These are phyloP conservation scores for Suillus subluteus DNA, from an alignment of 768 basidiomycete genomes.

Conservation along the genomic window DNA sequence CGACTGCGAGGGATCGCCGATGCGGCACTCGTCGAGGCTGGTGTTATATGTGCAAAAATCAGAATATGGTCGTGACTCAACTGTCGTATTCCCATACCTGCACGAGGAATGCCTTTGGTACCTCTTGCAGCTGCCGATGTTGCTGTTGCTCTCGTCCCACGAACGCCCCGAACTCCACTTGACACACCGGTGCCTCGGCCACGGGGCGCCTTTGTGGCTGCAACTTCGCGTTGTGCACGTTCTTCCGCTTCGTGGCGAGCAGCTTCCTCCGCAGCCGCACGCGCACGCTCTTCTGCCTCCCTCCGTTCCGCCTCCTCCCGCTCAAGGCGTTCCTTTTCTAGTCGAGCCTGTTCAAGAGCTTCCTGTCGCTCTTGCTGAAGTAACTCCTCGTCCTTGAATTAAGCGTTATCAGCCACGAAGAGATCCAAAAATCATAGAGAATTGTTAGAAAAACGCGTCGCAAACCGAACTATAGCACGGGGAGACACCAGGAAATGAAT, in stretches of 20 bases:
- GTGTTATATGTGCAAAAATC: not conserved
- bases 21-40: slow-evolving; percentile 19
- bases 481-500: not conserved
- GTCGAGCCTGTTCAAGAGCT: slow-evolving; percentile 28
- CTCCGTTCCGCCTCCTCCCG: slow-evolving; percentile 38
- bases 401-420: not conserved
- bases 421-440: not conserved
- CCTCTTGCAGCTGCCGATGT: slow-evolving; percentile 50
- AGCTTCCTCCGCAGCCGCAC: slow-evolving; percentile 33
- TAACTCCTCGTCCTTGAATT: slow-evolving; percentile 58
- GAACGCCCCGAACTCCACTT: slow-evolving; percentile 70
- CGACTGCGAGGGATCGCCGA: slow-evolving; percentile 26
- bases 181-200: slow-evolving; percentile 50
- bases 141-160: slow-evolving; percentile 67
- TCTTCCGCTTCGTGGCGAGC: slow-evolving; percentile 51
- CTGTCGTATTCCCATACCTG: slow-evolving; percentile 33
- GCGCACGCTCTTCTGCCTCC: slow-evolving; percentile 43
- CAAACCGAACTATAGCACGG: not conserved
- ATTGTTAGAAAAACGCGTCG: not conserved
- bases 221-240: slow-evolving; percentile 51
- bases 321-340: slow-evolving; percentile 37
- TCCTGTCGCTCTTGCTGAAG: slow-evolving; percentile 49
- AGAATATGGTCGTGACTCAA: not conserved
- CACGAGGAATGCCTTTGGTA: slow-evolving; percentile 45
- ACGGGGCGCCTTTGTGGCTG: slow-evolving; percentile 26